Conservation (phyloP, 1,284 basidiomycete species). For the Ganoderma sp. region DNA sequence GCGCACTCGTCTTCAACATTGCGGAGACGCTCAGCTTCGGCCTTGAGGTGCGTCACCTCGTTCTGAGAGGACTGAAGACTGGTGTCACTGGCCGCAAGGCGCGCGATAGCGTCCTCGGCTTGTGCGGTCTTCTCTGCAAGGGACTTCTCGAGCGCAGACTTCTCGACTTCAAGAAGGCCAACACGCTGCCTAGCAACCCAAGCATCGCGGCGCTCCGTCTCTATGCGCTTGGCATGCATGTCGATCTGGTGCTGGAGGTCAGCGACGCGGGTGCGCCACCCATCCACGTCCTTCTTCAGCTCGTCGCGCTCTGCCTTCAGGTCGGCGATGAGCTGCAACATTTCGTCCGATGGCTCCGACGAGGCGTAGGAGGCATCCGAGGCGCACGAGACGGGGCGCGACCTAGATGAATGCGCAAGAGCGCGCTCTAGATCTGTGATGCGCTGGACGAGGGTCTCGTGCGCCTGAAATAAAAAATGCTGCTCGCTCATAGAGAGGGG, state of each 20-base stretch:
- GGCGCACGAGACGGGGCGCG: conserved; percentile 58
- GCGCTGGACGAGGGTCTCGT: conserved; percentile 76
- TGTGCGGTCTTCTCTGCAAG: conserved; percentile 49
- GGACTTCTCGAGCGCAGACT: conserved; percentile 54
- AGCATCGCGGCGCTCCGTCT: conserved; percentile 72
- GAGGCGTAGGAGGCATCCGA: conserved; percentile 52
- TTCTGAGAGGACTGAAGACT: conserved; percentile 43
- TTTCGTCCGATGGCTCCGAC: conserved; percentile 62
- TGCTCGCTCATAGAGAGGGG: conserved; percentile 71
- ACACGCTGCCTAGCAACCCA: conserved; percentile 75
- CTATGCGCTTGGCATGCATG: conserved; percentile 66
- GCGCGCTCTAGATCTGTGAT: conserved; percentile 80
- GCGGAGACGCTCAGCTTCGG: conserved; percentile 41
- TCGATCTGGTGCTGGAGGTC: conserved; percentile 69
- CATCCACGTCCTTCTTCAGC: conserved; percentile 76
- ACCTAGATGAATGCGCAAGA: conserved; percentile 52
- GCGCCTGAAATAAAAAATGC: conserved; percentile 82
- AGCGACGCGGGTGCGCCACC: conserved; percentile 71
- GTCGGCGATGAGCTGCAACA: conserved; percentile 73
- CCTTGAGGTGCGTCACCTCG: conserved; percentile 44
- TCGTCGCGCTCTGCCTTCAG: conserved; percentile 81
- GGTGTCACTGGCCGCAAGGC: conserved; percentile 41
- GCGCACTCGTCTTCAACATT: conserved; percentile 43
- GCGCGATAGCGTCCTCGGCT: conserved; percentile 42
- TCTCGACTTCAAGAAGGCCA: conserved; percentile 69